A percentile compares a stretch with the other conserved stretches of the same genome.
These are phyloP conservation scores for Nakazawaea ernobii DNA, from an alignment of 805 yeast genomes.

Conservation along the genomic window DNA sequence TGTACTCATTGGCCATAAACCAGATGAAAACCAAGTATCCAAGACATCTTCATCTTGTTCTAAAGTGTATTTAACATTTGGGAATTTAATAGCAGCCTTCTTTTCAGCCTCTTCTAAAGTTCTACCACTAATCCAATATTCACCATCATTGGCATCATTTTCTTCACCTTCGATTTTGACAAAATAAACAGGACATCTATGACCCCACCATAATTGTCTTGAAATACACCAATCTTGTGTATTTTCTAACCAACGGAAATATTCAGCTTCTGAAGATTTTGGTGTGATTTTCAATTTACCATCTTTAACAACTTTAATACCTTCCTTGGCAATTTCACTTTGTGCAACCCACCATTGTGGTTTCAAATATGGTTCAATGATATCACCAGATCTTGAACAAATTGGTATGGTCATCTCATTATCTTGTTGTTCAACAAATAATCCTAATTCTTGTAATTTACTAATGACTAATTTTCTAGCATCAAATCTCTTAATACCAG, in stretches of 20 bases:
- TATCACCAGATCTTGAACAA: conserved; percentile 95
- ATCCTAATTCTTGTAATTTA: conserved; percentile 65
- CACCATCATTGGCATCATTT: conserved; percentile 54
- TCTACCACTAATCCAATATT: conserved; percentile 91
- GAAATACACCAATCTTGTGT: conserved; percentile 99
- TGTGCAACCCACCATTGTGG: conserved; percentile 99
- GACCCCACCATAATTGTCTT: conserved; percentile 91
- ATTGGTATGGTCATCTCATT: conserved; percentile 94
- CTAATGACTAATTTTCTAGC: conserved; percentile 85
- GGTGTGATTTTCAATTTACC: conserved; percentile 84
- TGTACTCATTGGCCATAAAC: conserved; percentile 96
- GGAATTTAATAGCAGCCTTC: conserved; percentile 73
- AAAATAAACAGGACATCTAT: conserved; percentile 94
- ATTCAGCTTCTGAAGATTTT: conserved; percentile 86
- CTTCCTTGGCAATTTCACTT: conserved; percentile 80
- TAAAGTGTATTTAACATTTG: conserved; percentile 62
- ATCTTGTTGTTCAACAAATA: conserved; percentile 79
- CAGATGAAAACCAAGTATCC: conserved; percentile 98
- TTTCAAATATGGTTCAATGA: conserved; percentile 92
- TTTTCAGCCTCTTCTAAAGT: conserved; percentile 72
- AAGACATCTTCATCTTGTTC: conserved; percentile 97
- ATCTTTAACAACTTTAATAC: conserved; percentile 75
- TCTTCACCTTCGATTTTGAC: conserved; percentile 74
- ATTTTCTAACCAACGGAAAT: conserved; percentile 90
- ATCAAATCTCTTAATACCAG: conserved; percentile 88